phyloP scores from a whole-genome alignment of 768 basidiomycete species.

The Lentinus tigrinus region DNA sequence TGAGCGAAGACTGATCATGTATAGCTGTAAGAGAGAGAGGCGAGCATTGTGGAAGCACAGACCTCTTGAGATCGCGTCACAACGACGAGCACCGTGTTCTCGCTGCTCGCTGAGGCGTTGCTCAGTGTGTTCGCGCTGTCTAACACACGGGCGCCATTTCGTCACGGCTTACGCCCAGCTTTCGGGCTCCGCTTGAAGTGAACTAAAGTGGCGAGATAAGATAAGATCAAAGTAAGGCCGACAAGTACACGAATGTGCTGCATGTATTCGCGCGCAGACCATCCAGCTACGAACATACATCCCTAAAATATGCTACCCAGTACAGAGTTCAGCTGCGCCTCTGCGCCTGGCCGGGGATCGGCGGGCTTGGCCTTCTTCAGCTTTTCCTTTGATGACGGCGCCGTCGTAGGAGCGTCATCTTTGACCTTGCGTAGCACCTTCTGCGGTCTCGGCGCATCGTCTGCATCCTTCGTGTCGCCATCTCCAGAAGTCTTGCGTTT shows the following conservation, averaged over 20 bases:
- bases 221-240: no score
- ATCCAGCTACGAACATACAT: not conserved
- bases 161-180: slow-evolving; percentile 14
- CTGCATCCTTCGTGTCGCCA: slow-evolving; percentile 2
- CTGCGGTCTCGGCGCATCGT: slow-evolving; percentile 34
- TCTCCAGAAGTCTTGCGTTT: slow-evolving; percentile 29
- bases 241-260: not conserved
- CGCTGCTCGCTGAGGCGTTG: slow-evolving; percentile 38
- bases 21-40: slow-evolving; percentile 70
- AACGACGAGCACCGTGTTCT: slow-evolving; percentile 31
- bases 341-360: slow-evolving; percentile 7
- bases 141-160: slow-evolving; percentile 24
- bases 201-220: not conserved
- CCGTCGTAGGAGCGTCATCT: not conserved
- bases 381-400: slow-evolving; percentile 22
- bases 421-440: slow-evolving; percentile 1
- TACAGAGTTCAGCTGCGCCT: slow-evolving; percentile 40
- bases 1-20: slow-evolving; percentile 61
- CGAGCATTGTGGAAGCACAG: slow-evolving; percentile 90
- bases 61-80: slow-evolving; percentile 71
- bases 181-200: slow-evolving; percentile 43
- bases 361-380: slow-evolving; percentile 15
- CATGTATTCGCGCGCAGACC: slow-evolving; percentile 2
- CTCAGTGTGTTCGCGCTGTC: slow-evolving; percentile 66
- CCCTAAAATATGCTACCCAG: slow-evolving; percentile 52